These are phyloP conservation scores for Barnettozyma salicaria DNA, from an alignment of 805 yeast genomes.

Conservation along the genomic window DNA sequence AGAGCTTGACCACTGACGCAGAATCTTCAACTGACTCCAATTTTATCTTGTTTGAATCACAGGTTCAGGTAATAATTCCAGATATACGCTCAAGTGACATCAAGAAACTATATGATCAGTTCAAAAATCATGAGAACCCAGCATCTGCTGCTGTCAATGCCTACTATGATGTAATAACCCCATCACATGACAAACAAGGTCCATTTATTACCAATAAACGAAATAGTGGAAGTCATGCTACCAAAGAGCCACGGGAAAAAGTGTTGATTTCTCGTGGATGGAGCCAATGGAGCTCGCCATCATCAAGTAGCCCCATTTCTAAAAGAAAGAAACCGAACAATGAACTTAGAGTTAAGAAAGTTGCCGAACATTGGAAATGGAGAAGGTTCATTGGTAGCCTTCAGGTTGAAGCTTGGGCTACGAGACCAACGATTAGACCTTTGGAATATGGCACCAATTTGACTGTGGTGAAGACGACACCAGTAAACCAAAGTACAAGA, in stretches of 20 bases:
- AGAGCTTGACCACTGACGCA: too few species aligned
- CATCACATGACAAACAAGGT: background rate
- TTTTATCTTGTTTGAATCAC: conserved; percentile 26
- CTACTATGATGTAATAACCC: conserved; percentile 29
- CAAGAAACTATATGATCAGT: conserved; percentile 25
- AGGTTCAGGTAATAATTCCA: conserved; percentile 32
- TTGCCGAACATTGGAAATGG: conserved; percentile 26
- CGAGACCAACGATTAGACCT: conserved; percentile 51
- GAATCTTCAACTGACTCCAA: too few species aligned
- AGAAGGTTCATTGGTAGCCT: conserved; percentile 53
- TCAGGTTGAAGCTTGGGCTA: conserved; percentile 63
- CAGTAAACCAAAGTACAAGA: conserved; percentile 20
- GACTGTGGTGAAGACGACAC: conserved; percentile 34
- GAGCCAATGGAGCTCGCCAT: background rate
- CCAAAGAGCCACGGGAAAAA: too few species aligned
- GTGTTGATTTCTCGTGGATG: too few species aligned
- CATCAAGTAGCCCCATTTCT: background rate
- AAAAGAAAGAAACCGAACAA: background rate
- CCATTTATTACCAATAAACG: too few species aligned
- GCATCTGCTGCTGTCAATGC: conserved; percentile 36
- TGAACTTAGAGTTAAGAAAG: conserved; percentile 1
- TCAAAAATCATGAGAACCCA: conserved; percentile 23
- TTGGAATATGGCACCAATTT: conserved; percentile 40
- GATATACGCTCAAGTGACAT: conserved; percentile 24
- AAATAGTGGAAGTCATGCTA: too few species aligned